A percentile compares a stretch with the other conserved stretches of the same genome.
Conservation (phyloP, 805 yeast genomes). For the Ogataea degrootiae region DNA sequence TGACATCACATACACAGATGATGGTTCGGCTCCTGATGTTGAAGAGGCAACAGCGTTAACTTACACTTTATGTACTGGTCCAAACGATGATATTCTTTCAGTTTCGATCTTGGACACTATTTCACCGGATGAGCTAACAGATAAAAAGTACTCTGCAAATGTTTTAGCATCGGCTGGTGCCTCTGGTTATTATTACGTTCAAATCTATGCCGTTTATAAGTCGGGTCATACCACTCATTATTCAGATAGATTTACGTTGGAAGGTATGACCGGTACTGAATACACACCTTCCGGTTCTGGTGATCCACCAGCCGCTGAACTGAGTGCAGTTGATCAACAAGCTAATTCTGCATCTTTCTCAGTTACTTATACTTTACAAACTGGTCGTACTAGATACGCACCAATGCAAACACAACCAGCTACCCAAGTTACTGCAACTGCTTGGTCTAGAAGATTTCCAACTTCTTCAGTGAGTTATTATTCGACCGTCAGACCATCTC, state of each 20-base stretch:
- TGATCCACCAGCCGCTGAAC: slow-evolving; percentile 39
- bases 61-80: slow-evolving; percentile 66
- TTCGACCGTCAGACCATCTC: slow-evolving; percentile 40
- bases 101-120: slow-evolving; percentile 29
- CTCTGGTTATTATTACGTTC: slow-evolving; percentile 69
- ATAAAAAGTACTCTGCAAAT: slow-evolving; percentile 36
- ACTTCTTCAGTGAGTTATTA: slow-evolving; percentile 65
- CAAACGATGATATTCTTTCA: slow-evolving; percentile 43
- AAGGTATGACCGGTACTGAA: slow-evolving; percentile 66
- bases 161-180: slow-evolving; percentile 44
- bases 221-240: slow-evolving; percentile 58
- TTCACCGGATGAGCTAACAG: slow-evolving; percentile 29
- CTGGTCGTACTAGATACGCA: slow-evolving; percentile 75
- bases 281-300: slow-evolving; percentile 43
- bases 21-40: slow-evolving; percentile 44
- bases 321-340: slow-evolving; percentile 34
- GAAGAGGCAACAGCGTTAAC: slow-evolving; percentile 40
- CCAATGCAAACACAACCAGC: slow-evolving; percentile 95
- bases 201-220: slow-evolving; percentile 47
- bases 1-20: slow-evolving; percentile 54
- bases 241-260: slow-evolving; percentile 57
- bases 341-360: slow-evolving; percentile 51
- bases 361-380: slow-evolving; percentile 71
- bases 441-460: slow-evolving; percentile 63
- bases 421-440: slow-evolving; percentile 54